These are phyloP conservation scores for Sporothrix sp. DNA, from an alignment of 2,329 filamentous ascomycete genomes.

Conservation along the genomic window DNA sequence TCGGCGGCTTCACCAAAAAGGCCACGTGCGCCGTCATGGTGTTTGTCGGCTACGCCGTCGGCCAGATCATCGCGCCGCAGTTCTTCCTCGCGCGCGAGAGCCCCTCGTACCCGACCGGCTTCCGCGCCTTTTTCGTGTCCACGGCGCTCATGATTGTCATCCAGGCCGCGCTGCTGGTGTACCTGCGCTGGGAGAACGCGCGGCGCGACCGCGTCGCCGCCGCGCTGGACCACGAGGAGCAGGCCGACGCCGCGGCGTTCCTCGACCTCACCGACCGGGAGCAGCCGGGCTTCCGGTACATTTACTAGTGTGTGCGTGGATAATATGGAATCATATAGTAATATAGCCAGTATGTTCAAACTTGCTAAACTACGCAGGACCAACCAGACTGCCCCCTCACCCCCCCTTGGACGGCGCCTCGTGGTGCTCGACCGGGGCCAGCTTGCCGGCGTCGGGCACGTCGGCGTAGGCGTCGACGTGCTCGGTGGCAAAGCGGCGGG, in stretches of 20 bases:
- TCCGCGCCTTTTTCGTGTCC: constrained; percentile 56
- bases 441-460: background rate
- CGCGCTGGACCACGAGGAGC: constrained; percentile 4
- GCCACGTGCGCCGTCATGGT: constrained; percentile 56
- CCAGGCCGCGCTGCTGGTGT: constrained; percentile 39
- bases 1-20: constrained; percentile 60
- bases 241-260: constrained; percentile 7
- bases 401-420: background rate
- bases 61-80: constrained; percentile 36
- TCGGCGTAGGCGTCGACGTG: background rate
- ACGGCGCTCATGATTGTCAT: constrained; percentile 42
- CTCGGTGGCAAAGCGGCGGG: constrained; percentile 23
- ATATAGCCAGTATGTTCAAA: too few species aligned
- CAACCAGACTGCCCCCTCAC: too few species aligned
- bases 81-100: constrained; percentile 48
- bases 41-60: constrained; percentile 52
- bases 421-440: background rate
- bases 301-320: constrained; percentile 7
- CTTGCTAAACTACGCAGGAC: too few species aligned
- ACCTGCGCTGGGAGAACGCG: constrained; percentile 20
- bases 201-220: constrained; percentile 6
- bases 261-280: constrained; percentile 13
- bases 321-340: too few species aligned
- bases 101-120: constrained; percentile 52
- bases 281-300: constrained; percentile 13